These are phyloP conservation scores for Plasmodium billcollinsi DNA, from an alignment of 169 alveolate genomes.

Conservation along the genomic window DNA sequence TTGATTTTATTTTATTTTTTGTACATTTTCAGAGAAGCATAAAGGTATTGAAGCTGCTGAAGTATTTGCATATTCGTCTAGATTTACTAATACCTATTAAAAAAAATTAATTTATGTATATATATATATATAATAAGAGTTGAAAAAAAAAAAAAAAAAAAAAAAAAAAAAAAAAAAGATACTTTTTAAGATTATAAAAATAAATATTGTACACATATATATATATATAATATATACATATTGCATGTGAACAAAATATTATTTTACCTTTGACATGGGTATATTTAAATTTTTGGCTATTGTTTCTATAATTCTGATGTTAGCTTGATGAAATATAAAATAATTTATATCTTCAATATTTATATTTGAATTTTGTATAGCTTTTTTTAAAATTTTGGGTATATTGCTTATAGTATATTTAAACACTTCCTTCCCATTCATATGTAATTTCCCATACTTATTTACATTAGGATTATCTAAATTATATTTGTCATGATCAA, in stretches of 20 bases:
- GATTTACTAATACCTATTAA: conserved; percentile 79
- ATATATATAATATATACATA: neutral
- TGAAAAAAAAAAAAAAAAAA: neutral
- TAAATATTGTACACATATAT: neutral
- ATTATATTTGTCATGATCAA: conserved; percentile 28
- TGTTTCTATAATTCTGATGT: conserved; percentile 82
- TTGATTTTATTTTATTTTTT: conserved; percentile 2
- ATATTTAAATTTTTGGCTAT: conserved; percentile 78
- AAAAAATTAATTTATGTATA: neutral
- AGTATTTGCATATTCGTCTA: conserved; percentile 82
- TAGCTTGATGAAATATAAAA: conserved; percentile 85
- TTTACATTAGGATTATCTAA: conserved; percentile 51
- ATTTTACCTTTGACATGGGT: conserved; percentile 77
- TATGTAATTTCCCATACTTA: conserved; percentile 67
- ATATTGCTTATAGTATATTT: conserved; percentile 79
- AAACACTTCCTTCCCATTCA: conserved; percentile 86
- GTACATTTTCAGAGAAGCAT: conserved; percentile 81
- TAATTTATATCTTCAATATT: conserved; percentile 78
- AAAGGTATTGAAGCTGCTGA: conserved; percentile 86
- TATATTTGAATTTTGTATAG: conserved; percentile 70
- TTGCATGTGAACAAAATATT: neutral
- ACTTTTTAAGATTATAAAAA: neutral
- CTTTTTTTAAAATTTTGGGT: conserved; percentile 76
- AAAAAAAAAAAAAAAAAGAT: neutral
- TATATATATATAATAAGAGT: too few species aligned